These are phyloP conservation scores for Aspergillus intermedius DNA, from an alignment of 2,329 filamentous ascomycete species.

Conservation along the genomic window DNA sequence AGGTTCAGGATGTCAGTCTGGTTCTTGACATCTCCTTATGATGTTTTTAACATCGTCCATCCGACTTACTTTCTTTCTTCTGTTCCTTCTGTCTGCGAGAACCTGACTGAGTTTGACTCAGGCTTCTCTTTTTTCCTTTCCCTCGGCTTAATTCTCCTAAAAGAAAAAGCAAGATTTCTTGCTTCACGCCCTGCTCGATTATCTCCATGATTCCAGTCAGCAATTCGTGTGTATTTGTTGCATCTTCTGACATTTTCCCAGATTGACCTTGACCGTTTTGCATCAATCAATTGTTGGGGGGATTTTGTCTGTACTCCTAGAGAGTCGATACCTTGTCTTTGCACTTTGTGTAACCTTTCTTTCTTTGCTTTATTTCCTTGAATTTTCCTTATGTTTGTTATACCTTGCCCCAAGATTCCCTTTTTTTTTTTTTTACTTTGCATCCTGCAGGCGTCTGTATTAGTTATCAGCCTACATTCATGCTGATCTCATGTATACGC, in stretches of 20 bases:
- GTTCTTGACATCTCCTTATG: slow-evolving; percentile 82
- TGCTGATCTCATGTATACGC: slow-evolving; percentile 26
- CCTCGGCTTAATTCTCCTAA: slow-evolving; percentile 4
- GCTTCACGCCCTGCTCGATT: background rate
- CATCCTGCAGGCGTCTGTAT: slow-evolving; percentile 35
- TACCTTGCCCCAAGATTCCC: slow-evolving; percentile 2
- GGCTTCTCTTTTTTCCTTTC: slow-evolving; percentile 10
- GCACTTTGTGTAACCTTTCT: slow-evolving; percentile 6
- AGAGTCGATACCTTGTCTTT: slow-evolving; percentile 15
- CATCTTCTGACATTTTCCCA: slow-evolving; percentile 1
- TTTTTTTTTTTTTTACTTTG: slow-evolving; percentile 13
- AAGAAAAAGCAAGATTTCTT: slow-evolving; percentile 4
- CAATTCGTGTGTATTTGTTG: slow-evolving; percentile 1
- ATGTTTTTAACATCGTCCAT: slow-evolving; percentile 25
- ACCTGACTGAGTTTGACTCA: slow-evolving; percentile 4
- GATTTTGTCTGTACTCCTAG: slow-evolving; percentile 18
- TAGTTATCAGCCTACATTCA: slow-evolving; percentile 24
- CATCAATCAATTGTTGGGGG: background rate
- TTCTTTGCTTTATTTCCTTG: slow-evolving; percentile 8
- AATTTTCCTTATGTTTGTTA: slow-evolving; percentile 15
- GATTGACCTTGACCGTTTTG: slow-evolving; percentile 4
- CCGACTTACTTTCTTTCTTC: slow-evolving; percentile 21
- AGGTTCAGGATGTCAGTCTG: slow-evolving; percentile 92
- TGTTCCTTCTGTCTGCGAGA: too few species aligned
- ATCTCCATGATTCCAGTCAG: background rate